These are phyloP conservation scores for Maudiozyma humilis DNA, from an alignment of 1,139 yeast genomes.

Conservation along the genomic window DNA sequence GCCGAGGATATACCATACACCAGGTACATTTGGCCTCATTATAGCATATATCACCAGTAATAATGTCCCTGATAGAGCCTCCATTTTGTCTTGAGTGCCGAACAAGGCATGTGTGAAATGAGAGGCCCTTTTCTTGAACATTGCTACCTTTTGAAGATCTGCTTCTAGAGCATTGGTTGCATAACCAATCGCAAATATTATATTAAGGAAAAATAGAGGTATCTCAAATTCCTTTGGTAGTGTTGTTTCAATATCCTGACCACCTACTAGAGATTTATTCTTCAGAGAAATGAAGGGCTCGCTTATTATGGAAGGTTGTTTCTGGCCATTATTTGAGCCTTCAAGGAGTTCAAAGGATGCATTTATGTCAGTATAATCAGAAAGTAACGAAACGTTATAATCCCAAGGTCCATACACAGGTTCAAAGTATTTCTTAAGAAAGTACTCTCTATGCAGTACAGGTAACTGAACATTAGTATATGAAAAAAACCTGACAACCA, in stretches of 20 bases:
- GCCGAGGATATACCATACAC: conserved; percentile 89
- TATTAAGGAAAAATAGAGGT: conserved; percentile 56
- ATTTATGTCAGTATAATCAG: conserved; percentile 40
- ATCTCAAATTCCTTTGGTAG: conserved; percentile 41
- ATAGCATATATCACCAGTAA: conserved; percentile 62
- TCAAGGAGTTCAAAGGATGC: background rate
- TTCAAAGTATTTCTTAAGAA: conserved; percentile 54
- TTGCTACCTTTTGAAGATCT: conserved; percentile 58
- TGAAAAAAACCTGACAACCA: conserved; percentile 61
- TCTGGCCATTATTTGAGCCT: background rate
- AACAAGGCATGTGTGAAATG: conserved; percentile 53
- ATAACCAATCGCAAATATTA: conserved; percentile 74
- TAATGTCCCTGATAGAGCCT: conserved; percentile 63
- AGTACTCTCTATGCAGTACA: conserved; percentile 70
- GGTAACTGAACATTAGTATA: conserved; percentile 81
- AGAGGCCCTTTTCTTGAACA: conserved; percentile 65
- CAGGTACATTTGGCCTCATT: conserved; percentile 73
- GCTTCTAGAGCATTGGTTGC: conserved; percentile 66
- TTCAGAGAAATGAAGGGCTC: too few species aligned
- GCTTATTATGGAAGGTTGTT: too few species aligned
- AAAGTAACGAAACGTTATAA: conserved; percentile 47
- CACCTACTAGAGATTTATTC: background rate
- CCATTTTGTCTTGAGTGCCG: conserved; percentile 52
- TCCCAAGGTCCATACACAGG: conserved; percentile 72
- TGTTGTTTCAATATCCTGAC: conserved; percentile 7